Base-by-base conservation (phyloP, 2,329 filamentous ascomycete genomes). In the Ceratocystis ficicola region DNA sequence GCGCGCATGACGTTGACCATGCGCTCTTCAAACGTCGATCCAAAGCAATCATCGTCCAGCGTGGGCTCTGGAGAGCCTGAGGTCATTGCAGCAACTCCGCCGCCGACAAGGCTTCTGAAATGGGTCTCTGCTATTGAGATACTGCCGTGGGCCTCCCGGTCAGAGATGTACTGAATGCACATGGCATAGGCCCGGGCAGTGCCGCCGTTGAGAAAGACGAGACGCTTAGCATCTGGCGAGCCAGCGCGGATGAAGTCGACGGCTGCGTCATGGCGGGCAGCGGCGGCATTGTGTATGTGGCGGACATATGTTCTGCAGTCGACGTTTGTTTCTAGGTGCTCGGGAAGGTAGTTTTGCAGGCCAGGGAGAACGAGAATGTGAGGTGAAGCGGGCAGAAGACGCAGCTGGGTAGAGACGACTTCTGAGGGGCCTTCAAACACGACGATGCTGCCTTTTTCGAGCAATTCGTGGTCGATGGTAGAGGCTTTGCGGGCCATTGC, bases 121-220 rank as follows among this genome's bases (percentile, higher is more conserved):
- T 82, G 74, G 1, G 72, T 71, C 70, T 82, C 79, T 0, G 84
- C 84, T 66, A 76, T 75, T n/a, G 70, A 69, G 15, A 78, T 69
- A 69, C 83, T 76, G 1, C 81, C 82, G 48, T 76, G 71, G 0
- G 80, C 82, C 65, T 81, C 73, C 67, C 82, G 75, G 63, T 80
- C 73, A 72, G 79, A 80, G 63, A 87, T 84, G 36, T 76, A 75
- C 44, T 75, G 74, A 65, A 86, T 78, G 70, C 83, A 86, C 28
- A 79, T 74, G 5, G 79, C 73, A 64, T 81, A 79, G 1, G 83
- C 83, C 65, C 79, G 76, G 8, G 80, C 76, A 2, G 81, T 82
- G 8, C 84, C 83, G 2, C 84, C 84, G 64, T 84, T 79, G 73
- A 84, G 75, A 69, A 87, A 85, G 6, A 85, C 83, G 3, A 86